Percentiles rank a stretch among this genome's conserved stretches.
Conservation (phyloP, 805 yeast species). For the Teunomyces funiuensis region DNA sequence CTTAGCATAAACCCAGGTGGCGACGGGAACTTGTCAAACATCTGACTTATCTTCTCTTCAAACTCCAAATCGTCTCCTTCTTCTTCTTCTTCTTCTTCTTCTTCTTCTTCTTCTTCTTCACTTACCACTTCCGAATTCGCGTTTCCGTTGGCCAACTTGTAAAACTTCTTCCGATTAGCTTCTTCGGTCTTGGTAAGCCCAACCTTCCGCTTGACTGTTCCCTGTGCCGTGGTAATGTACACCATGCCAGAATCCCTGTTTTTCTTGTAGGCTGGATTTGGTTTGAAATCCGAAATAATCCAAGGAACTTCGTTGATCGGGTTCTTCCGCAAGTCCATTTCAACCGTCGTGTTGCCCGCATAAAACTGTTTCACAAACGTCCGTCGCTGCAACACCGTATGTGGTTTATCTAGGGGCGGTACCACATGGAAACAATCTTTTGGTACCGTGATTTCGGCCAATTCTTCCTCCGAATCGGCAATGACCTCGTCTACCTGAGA, state of each 20-base stretch:
- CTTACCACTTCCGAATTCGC: constrained; percentile 1
- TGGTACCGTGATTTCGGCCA: constrained; percentile 15
- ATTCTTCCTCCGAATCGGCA: constrained; percentile 27
- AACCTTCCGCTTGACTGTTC: constrained; percentile 11
- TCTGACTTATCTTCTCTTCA: constrained; percentile 27
- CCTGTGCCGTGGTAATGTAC: constrained; percentile 9
- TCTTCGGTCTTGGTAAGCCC: constrained; percentile 18
- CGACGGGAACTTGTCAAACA: constrained; percentile 37
- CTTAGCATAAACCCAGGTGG: constrained; percentile 43
- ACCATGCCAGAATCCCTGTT: constrained; percentile 6
- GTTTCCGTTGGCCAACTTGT: constrained; percentile 8
- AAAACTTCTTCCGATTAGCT: constrained; percentile 14
- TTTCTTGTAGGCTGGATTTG: constrained; percentile 23
- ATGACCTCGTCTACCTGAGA: not conserved
- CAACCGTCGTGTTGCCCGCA: constrained; percentile 18
- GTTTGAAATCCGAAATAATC: constrained; percentile 37
- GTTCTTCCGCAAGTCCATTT: constrained; percentile 26
- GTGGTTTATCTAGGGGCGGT: constrained; percentile 11
- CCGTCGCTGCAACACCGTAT: constrained; percentile 34
- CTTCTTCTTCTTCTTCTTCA: constrained; percentile 7
- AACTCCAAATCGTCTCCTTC: not conserved
- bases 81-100: constrained; percentile 6
- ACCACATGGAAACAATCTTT: not conserved
- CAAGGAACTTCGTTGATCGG: constrained; percentile 39
- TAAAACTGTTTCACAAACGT: constrained; percentile 29